Evolutionary conservation across 1,284 basidiomycete species (phyloP), one percentile per base, ranked within the genome.

Genomic region (Ceratobasidium sp.): DNA sequence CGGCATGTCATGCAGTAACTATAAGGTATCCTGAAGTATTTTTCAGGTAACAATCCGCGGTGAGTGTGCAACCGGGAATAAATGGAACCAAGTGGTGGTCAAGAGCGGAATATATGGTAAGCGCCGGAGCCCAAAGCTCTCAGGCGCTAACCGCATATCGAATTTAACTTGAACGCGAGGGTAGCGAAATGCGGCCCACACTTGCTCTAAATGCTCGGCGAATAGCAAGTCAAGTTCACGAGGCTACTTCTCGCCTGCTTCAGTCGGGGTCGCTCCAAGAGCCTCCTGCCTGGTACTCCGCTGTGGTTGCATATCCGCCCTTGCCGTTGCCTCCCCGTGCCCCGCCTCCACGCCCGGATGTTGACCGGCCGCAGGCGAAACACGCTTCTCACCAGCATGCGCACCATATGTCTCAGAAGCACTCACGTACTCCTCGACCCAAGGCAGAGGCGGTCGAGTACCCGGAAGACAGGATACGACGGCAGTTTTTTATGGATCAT

Each of bases 401-500:
- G 87, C 69, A 63, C 13, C 69, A 73, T 39, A 92, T 83, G 76
- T 81, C 16, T 80, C 81, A 48, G 77, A 77, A 82, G 74, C 84
- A 85, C 76, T 79, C 85, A 76, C 82, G 84, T 78, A 82, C 85
- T 71, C 83, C 85, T 75, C 85, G 88, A 75, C 84, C 87, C 14
- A 84, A 84, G 14, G 89, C 92, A 0, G 79, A 88, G 74, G 86
- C 88, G 11, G 88, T 98, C 75, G 85, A 88, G 63, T 98, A 97
- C 81, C 79, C 92, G 37, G 94, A 96, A 81, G 97, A 99, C 83
- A 86, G 88, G 75, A 85, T 98, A 69, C 89, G 97, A 58, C 86
- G 89, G 72, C 94, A 95, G 81, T 99, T 99, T 86, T 98, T 96
- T 85, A 86, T 87, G 69, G 97, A 99, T 83, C 96, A 98, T 81